phyloP scores from a whole-genome alignment of 352 stramenopile species.

The Nothophytophthora sp. region DNA sequence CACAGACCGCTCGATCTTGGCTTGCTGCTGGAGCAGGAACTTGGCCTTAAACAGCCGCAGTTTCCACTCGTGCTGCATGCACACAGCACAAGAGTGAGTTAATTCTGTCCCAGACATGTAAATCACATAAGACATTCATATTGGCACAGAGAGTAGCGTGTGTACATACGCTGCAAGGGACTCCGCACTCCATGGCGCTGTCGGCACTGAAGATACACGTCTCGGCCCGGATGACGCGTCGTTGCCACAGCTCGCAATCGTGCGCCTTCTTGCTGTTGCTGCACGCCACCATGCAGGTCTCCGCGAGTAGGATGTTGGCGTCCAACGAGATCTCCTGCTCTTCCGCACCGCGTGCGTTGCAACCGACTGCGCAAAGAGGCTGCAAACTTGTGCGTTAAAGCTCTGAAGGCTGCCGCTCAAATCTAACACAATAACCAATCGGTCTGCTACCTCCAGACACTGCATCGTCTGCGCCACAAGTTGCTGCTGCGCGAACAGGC shows the following conservation, averaged over 20 bases:
- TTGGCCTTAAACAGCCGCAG: constrained; percentile 56
- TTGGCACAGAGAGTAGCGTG: background rate
- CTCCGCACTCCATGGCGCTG: constrained; percentile 10
- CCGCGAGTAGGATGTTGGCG: constrained; percentile 56
- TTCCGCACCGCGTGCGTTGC: constrained; percentile 9
- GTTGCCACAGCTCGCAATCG: constrained; percentile 51
- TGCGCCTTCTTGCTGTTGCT: constrained; percentile 37
- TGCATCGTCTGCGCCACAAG: constrained; percentile 36
- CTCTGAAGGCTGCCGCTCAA: too few relatives aligned
- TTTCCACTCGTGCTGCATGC: constrained; percentile 35
- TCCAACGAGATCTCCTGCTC: constrained; percentile 26
- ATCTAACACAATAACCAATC: background rate
- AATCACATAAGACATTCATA: background rate
- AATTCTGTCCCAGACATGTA: background rate
- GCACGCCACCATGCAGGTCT: constrained; percentile 51
- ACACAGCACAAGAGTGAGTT: constrained; percentile 6
- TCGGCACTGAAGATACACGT: constrained; percentile 38
- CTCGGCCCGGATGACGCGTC: constrained; percentile 49
- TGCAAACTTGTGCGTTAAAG: too few relatives aligned
- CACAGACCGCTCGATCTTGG: constrained; percentile 34
- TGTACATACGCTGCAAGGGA: constrained; percentile 17
- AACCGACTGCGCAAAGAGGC: constrained; percentile 33
- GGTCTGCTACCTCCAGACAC: constrained; percentile 48
- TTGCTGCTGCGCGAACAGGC: constrained; percentile 39
- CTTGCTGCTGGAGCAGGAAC: constrained; percentile 46